A percentile compares a stretch with the other conserved stretches of the same genome.
phyloP scores from a whole-genome alignment of 805 yeast species.

The Torulaspora gathmanii region DNA sequence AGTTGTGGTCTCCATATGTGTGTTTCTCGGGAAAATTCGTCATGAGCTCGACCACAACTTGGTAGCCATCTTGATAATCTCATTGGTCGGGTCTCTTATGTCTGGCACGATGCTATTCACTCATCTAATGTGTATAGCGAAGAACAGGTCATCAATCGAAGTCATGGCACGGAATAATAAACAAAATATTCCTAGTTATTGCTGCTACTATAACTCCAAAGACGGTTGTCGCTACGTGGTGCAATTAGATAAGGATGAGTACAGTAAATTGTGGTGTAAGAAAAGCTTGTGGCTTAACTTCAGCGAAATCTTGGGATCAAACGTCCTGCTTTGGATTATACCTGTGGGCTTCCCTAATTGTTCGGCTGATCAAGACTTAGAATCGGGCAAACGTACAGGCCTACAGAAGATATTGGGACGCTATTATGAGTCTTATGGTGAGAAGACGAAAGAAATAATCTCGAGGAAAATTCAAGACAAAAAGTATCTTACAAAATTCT shows the following conservation, averaged over 20 bases:
- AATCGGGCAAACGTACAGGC: slow-evolving; percentile 12
- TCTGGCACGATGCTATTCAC: slow-evolving; percentile 40
- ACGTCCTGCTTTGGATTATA: slow-evolving; percentile 30
- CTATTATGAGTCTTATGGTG: slow-evolving; percentile 9
- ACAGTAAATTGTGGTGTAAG: slow-evolving; percentile 24
- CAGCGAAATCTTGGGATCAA: slow-evolving; percentile 30
- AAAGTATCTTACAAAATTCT: slow-evolving; percentile 12
- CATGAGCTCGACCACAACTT: slow-evolving; percentile 42
- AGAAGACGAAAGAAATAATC: slow-evolving; percentile 6
- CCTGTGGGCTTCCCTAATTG: slow-evolving; percentile 22
- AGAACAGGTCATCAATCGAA: slow-evolving; percentile 58
- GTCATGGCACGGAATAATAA: slow-evolving; percentile 39
- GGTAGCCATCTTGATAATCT: slow-evolving; percentile 43
- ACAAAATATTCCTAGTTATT: slow-evolving; percentile 11
- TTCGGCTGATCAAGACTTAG: slow-evolving; percentile 1
- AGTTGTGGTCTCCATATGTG: slow-evolving; percentile 38
- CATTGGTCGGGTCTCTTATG: slow-evolving; percentile 45
- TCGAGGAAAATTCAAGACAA: slow-evolving; percentile 10
- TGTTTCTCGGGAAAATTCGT: slow-evolving; percentile 30
- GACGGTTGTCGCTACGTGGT: slow-evolving; percentile 43
- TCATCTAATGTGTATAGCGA: slow-evolving; percentile 43
- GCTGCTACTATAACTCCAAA: slow-evolving; percentile 31
- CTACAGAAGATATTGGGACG: slow-evolving; percentile 8
- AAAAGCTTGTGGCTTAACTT: slow-evolving; percentile 24
- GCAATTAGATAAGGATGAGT: slow-evolving; percentile 30